Base-by-base conservation (phyloP, 305 asterid species). In the Ajuga reptans region DNA sequence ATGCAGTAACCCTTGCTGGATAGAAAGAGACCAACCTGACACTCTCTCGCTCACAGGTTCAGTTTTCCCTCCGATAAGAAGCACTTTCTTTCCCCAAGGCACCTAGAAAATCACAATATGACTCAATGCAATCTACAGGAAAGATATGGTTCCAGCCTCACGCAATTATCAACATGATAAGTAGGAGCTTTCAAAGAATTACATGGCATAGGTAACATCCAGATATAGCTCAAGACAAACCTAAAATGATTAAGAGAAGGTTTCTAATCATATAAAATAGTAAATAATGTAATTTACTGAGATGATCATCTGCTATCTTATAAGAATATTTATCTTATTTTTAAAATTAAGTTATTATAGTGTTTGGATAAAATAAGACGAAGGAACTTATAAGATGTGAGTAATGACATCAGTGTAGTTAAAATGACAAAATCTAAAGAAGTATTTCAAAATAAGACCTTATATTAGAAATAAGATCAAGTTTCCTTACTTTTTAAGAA, bases 21-120 rank as follows among this genome's bases (percentile, higher is more conserved):
- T 14, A 64, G 33, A 41, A 66, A 77, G 74, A 72, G 69, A 31
- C 64, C 41, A 69, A 94, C 99, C 95, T 84, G 98, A 85, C 46
- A 89, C 82, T 80, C 85, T 86, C 68, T 91, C 97, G 66, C 88
- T 86, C 46, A 82, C 82, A 64, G 99, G 96, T 67, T 91, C 96
- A 36, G 93, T 89, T 77, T 83, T 89, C 69, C 99, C 99, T 71
- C 99, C 99, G 75, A 94, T 84, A 71, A 91, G 84, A 75, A 94
- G 96, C 75, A 89, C 86, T 74, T 91, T 94, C 81, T 86, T 91
- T 1, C 96, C 99, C 99, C 99, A 91, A 41, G 97, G 87, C 52
- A 94, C 90, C 99, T 94, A 79, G 18, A 78, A 75, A 71, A 65
- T 16, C 64, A 72, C 59, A 68, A 67, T 4, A 68, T 34, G 46